These are phyloP conservation scores for Zygoascus sp. DNA, from an alignment of 1,139 yeast genomes.

Conservation along the genomic window DNA sequence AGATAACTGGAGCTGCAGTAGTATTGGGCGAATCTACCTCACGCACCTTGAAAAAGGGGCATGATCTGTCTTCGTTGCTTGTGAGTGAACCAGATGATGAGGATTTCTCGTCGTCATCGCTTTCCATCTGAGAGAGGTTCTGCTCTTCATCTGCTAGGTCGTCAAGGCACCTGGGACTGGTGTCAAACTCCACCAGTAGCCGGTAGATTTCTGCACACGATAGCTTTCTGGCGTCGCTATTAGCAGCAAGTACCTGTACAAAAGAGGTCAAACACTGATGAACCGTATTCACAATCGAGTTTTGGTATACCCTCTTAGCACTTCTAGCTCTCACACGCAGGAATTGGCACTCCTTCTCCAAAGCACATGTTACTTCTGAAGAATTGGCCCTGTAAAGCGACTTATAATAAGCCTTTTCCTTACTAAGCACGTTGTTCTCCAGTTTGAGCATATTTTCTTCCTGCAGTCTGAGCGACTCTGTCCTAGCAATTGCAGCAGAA, in stretches of 20 bases:
- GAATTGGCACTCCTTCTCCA: constrained; percentile 19
- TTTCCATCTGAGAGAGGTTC: too few species aligned
- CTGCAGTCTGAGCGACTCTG: constrained; percentile 21
- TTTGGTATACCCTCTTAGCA: constrained; percentile 15
- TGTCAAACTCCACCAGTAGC: too few species aligned
- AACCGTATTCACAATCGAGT: constrained; percentile 17
- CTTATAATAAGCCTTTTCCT: constrained; percentile 22
- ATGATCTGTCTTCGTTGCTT: too few species aligned
- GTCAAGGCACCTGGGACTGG: too few species aligned
- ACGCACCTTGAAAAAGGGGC: too few species aligned
- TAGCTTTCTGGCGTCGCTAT: constrained; percentile 15
- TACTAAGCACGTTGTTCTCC: constrained; percentile 16
- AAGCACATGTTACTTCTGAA: constrained; percentile 16
- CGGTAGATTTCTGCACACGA: constrained; percentile 16
- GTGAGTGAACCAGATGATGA: too few species aligned
- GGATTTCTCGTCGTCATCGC: not conserved
- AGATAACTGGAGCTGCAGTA: too few species aligned
- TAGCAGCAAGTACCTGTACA: constrained; percentile 15
- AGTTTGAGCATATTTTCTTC: constrained; percentile 19
- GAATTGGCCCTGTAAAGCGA: constrained; percentile 23
- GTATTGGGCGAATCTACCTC: too few species aligned
- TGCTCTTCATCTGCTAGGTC: too few species aligned
- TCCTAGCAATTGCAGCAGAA: constrained; percentile 9
- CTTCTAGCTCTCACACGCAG: constrained; percentile 12
- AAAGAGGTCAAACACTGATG: constrained; percentile 20